Evolutionary conservation across 176 grass and related monocot genomes (phyloP).

Genomic region (Triticum aestivum): DNA sequence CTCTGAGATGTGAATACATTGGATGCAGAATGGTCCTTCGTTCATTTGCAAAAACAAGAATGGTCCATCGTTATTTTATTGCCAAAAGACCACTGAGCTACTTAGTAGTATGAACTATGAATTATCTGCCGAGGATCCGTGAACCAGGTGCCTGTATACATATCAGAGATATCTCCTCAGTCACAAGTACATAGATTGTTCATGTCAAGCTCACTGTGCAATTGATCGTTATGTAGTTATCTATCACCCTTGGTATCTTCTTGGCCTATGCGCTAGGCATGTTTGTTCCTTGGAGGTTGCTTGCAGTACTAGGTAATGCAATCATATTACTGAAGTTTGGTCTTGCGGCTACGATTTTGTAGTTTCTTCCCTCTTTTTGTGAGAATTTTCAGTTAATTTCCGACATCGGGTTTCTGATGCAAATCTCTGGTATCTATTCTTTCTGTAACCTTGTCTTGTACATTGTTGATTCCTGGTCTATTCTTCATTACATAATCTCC

Average conservation of each 20-base stretch:
- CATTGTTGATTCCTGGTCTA: constrained; percentile 76
- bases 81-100: no score
- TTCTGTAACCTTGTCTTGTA: constrained; percentile 79
- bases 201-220: not conserved
- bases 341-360: not conserved
- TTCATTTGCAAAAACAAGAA: no score
- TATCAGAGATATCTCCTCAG: not conserved
- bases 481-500: constrained; percentile 96
- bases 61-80: no score
- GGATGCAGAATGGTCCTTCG: no score
- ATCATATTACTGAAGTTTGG: not conserved
- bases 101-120: no score
- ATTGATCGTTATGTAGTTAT: constrained; percentile 47
- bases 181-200: not conserved
- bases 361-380: not conserved
- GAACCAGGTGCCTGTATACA: no score
- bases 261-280: constrained; percentile 82
- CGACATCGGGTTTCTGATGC: not conserved
- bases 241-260: constrained; percentile 88
- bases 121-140: no score
- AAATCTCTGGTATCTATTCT: not conserved
- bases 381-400: not conserved
- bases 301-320: constrained; percentile 81
- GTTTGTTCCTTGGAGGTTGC: constrained; percentile 88
- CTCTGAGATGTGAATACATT: no score